Conservation (phyloP, 2,329 filamentous ascomycete genomes). For the Talaromyces verruculosus region DNA sequence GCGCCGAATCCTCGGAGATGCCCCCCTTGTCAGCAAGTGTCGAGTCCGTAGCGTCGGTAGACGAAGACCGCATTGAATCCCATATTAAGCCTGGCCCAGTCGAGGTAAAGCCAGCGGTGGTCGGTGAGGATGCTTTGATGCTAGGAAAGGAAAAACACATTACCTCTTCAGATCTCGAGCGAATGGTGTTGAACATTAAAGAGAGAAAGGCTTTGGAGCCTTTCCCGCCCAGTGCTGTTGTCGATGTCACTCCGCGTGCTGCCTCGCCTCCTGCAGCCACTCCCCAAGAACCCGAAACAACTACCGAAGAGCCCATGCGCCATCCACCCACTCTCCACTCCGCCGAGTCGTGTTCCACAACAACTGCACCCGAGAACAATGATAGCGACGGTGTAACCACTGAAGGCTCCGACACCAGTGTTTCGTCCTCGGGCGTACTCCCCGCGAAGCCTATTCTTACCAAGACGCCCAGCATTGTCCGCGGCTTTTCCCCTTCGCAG, state of each 20-base stretch:
- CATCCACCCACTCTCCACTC: constrained; percentile 33
- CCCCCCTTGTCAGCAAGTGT: constrained; percentile 76
- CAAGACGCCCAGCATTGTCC: constrained; percentile 68
- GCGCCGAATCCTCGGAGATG: constrained; percentile 51
- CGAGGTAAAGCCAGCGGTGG: constrained; percentile 59
- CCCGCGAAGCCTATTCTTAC: constrained; percentile 51
- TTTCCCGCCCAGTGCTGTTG: constrained; percentile 45
- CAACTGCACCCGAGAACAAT: constrained; percentile 48
- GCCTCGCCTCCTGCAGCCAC: constrained; percentile 38
- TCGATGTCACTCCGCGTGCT: constrained; percentile 47
- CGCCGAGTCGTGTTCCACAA: constrained; percentile 58
- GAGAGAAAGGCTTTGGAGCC: constrained; percentile 71
- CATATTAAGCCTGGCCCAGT: constrained; percentile 65
- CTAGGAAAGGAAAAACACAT: constrained; percentile 81
- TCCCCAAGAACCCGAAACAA: constrained; percentile 6
- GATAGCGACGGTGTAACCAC: constrained; percentile 47
- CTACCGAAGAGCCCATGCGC: constrained; percentile 31
- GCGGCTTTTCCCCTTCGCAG: constrained; percentile 79
- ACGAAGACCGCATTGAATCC: constrained; percentile 53
- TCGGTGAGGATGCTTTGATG: constrained; percentile 63
- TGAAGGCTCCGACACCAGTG: constrained; percentile 61
- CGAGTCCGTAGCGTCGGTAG: constrained; percentile 68
- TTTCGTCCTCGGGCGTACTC: constrained; percentile 53
- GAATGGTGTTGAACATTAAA: constrained; percentile 90
- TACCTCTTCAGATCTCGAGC: constrained; percentile 87